A percentile compares a stretch with the other conserved stretches of the same genome.
These are phyloP conservation scores for Tolypocladium paradoxum DNA, from an alignment of 2,329 filamentous ascomycete species.

Conservation along the genomic window DNA sequence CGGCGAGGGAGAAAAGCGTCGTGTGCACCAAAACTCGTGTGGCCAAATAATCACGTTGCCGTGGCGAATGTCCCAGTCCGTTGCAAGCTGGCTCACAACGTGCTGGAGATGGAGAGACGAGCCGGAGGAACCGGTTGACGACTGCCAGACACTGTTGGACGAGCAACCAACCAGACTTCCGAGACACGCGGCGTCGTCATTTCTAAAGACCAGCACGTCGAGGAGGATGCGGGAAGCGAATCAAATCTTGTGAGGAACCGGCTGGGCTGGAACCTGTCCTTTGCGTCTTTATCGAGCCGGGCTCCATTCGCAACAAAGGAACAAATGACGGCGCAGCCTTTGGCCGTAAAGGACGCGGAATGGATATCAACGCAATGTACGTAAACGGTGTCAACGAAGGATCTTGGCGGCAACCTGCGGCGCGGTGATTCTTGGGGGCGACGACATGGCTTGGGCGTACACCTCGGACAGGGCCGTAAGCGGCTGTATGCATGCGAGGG, in stretches of 20 bases:
- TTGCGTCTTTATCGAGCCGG: not conserved
- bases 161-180: conserved; percentile 14
- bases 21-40: not conserved
- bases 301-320: not conserved
- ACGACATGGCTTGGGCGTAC: not conserved
- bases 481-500: not conserved
- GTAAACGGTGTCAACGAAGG: not conserved
- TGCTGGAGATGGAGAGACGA: conserved; percentile 2
- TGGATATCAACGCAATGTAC: not conserved
- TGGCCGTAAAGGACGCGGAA: not conserved
- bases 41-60: not conserved
- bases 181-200: conserved; percentile 29
- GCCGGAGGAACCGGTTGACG: conserved; percentile 1
- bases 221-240: conserved; percentile 26
- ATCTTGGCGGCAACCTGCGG: not conserved
- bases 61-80: not conserved
- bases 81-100: conserved; percentile 3
- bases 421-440: not conserved
- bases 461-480: not conserved
- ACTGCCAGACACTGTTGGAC: conserved; percentile 4
- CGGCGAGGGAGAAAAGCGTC: conserved; percentile 20
- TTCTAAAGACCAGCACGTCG: conserved; percentile 30
- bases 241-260: conserved; percentile 14
- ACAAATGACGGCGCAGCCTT: not conserved
- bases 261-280: not conserved